These are phyloP conservation scores for Exophiala dermatitidis DNA, from an alignment of 2,329 filamentous ascomycete genomes.

Conservation along the genomic window DNA sequence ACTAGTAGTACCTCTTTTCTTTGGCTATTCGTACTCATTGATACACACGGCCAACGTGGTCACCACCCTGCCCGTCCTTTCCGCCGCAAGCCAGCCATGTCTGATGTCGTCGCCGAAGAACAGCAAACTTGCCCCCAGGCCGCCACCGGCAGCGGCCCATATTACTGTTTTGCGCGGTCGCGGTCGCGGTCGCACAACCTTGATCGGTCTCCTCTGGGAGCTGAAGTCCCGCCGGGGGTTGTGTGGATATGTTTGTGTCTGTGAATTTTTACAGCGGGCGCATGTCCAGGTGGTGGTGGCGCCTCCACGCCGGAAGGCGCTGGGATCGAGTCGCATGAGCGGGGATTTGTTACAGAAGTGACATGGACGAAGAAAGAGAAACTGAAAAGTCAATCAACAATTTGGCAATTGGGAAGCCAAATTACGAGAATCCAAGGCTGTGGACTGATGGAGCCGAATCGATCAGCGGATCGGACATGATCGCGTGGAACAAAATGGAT, in stretches of 20 bases:
- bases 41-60: constrained; percentile 71
- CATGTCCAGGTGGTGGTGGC: constrained; percentile 20
- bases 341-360: not conserved
- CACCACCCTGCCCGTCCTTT: constrained; percentile 72
- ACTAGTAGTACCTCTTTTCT: not conserved
- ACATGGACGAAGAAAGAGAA: constrained; percentile 3
- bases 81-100: constrained; percentile 65
- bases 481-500: too few species aligned
- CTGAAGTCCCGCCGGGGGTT: constrained; percentile 7
- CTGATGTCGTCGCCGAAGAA: constrained; percentile 61
- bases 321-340: constrained; percentile 18
- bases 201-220: constrained; percentile 11
- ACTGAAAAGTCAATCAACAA: not conserved
- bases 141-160: constrained; percentile 21
- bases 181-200: constrained; percentile 12
- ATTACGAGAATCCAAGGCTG: not conserved
- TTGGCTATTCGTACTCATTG: constrained; percentile 59
- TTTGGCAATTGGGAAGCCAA: not conserved
- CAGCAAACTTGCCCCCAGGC: constrained; percentile 14
- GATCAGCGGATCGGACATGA: too few species aligned
- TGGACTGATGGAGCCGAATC: not conserved
- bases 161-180: constrained; percentile 15
- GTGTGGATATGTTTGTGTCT: not conserved
- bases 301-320: constrained; percentile 12
- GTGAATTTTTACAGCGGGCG: constrained; percentile 14